Evolutionary conservation across 192 early-diverging fungal genomes (phyloP), one percentile per base, ranked within the genome.

Genomic region (Podila horticola): DNA sequence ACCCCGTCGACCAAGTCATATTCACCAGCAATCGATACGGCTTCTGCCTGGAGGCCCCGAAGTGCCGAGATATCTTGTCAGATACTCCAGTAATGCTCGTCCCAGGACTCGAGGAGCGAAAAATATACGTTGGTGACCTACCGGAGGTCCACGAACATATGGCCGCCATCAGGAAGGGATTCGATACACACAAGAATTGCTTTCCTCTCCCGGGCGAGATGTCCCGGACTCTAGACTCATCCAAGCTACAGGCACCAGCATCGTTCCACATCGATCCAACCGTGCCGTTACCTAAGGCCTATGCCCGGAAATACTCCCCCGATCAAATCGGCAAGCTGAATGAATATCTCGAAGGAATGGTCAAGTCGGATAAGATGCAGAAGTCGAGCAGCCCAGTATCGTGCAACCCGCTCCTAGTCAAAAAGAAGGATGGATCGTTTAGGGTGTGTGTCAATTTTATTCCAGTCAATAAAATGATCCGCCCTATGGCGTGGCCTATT

Each of bases 401-500:
- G 1, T 58, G 66, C 13, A 68, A 68, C 9, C 66, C 66, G 0
- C 2, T 68, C 0, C 11, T 68, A 3, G 55, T 68, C 33, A 15
- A 1, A 0, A 68, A 68, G 33, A 68, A 68, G 20, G 66, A 68
- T 4, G 66, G 66, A 55, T 41, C 51, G 8, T 34, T 19, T 30
- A 24, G 66, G 1, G 66, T 67, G 3, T 55, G 66, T 31, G 28
- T 68, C 1, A 68, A 68, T 24, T 68, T 41, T 22, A 68, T 68
- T 19, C 66, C 66, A 8, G 66, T 68, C 52, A 68, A 68, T n/a
- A 41, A 4, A 13, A 0, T 68, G 4, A 58, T 68, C 28, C 26
- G 33, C 19, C 57, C 66, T 1, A 58, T 68, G 66, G 57, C 66
- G 8, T 68, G 66, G 66, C 66, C 66, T 2, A 68, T 68, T 34